These are phyloP conservation scores for Oryza coarctata DNA, from an alignment of 176 grass and related monocot species.

Conservation along the genomic window DNA sequence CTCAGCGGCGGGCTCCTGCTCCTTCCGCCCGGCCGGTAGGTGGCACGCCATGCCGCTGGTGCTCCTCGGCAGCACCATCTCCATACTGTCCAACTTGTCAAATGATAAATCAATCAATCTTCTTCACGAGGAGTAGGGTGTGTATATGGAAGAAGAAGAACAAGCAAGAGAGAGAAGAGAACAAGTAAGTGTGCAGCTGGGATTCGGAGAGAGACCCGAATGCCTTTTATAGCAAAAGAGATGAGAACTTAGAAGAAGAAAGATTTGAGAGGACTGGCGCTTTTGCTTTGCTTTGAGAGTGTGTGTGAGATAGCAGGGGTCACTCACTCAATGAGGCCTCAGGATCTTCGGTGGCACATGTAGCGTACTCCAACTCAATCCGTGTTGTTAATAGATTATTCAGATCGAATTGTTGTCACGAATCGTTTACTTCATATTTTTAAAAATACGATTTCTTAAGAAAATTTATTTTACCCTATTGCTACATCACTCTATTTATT, in stretches of 20 bases:
- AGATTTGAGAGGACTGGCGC: background rate
- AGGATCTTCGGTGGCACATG: constrained; percentile 13
- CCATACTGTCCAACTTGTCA: background rate
- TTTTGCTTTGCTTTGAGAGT: too few species aligned
- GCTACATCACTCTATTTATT: too few species aligned
- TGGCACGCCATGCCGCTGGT: constrained; percentile 2
- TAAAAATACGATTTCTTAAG: too few species aligned
- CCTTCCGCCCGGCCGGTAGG: background rate
- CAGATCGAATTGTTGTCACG: too few species aligned
- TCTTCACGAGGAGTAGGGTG: background rate
- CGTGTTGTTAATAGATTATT: too few species aligned
- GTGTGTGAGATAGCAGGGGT: too few species aligned
- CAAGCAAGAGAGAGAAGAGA: background rate
- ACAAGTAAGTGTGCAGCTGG: background rate
- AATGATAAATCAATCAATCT: background rate
- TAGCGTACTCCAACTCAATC: too few species aligned
- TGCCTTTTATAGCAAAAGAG: background rate
- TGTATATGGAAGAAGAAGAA: background rate
- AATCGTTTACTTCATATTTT: too few species aligned
- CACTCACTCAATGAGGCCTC: too few species aligned
- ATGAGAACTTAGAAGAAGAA: background rate
- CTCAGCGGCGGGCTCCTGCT: background rate
- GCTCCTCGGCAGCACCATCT: constrained; percentile 29
- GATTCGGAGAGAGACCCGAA: background rate
- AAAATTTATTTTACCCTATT: too few species aligned